Evolutionary conservation across 2,329 filamentous ascomycete species (phyloP), one percentile per base, ranked within the genome.

Genomic region (Fusarium sp.): DNA sequence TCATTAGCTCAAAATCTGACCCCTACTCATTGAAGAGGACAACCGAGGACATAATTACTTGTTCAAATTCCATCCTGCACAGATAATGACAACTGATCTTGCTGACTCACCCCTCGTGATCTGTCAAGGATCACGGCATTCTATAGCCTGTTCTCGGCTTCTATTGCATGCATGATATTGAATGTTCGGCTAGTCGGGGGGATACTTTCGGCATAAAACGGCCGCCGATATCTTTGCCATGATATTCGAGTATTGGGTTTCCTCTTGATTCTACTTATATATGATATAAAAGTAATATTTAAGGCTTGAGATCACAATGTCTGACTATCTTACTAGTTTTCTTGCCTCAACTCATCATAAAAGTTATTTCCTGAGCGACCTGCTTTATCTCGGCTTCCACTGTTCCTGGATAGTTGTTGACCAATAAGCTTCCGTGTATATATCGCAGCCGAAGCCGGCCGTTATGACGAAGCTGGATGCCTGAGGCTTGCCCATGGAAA

Each of bases 381-480:
- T 69, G 74, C 61, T 67, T 73, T 70, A 41, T 20, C 60, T 67
- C 20, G 71, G 66, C 50, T 72, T 72, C 57, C 44, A 15, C 32
- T 53, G 60, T 65, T 66, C 59, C 48, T 67, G 55, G 63, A 53
- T 38, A 38, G 45, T 24, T 47, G 24, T 44, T 51, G 53, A 48
- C 74, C 72, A 77, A 78, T 76, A 45, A 55, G 54, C 61, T 44
- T 63, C 26, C 50, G 22, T 54, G 30, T 45, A 74, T 45, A 72
- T 70, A 69, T 28, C 55, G 48, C 44, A 66, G 55, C 75, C 74
- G 75, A 70, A 70, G 68, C 70, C 75, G 75, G 80, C 69, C 44
- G 45, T 76, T 75, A 80, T 80, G 78, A 80, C 78, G 76, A 76
- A 69, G 72, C 72, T 78, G 73, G 74, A 63, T 78, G 79, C 75